These are phyloP conservation scores for Geosiphon pyriformis DNA, from an alignment of 192 early-diverging fungal species.

Conservation along the genomic window DNA sequence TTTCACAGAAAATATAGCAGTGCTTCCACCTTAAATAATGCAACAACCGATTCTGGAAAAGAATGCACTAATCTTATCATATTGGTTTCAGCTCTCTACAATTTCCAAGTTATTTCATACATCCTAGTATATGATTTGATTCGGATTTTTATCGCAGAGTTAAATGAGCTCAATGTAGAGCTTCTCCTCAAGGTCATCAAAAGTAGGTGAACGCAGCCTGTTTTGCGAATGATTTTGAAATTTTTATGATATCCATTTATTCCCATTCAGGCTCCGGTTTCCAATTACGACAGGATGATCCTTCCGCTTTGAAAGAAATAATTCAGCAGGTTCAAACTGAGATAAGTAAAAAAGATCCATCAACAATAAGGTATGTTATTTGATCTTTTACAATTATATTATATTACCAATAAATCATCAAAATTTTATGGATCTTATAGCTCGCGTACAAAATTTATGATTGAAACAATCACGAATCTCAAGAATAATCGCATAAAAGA, in stretches of 20 bases:
- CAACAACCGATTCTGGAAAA: constrained; percentile 50
- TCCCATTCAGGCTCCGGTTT: constrained; percentile 56
- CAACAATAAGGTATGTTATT: constrained; percentile 36
- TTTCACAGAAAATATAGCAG: constrained; percentile 43
- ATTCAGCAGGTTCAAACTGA: constrained; percentile 62
- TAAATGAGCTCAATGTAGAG: constrained; percentile 85
- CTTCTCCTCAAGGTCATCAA: constrained; percentile 76
- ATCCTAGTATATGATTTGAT: constrained; percentile 87
- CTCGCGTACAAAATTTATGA: constrained; percentile 84
- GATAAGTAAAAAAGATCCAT: constrained; percentile 39
- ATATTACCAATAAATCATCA: neutral
- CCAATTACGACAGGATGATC: constrained; percentile 89
- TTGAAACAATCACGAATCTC: constrained; percentile 88
- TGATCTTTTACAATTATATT: neutral
- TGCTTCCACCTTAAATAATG: constrained; percentile 34
- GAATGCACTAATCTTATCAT: constrained; percentile 77
- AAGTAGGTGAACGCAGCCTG: constrained; percentile 37
- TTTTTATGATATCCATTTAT: neutral
- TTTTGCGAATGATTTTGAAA: neutral
- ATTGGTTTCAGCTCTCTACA: constrained; percentile 80
- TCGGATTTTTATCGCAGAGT: constrained; percentile 56
- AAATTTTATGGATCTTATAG: constrained; percentile 20
- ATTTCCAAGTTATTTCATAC: constrained; percentile 82
- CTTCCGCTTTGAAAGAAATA: constrained; percentile 85
- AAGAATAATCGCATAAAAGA: constrained; percentile 88